Percentiles rank a stretch among this genome's conserved stretches.
Conservation (phyloP, 2,329 filamentous ascomycete species). For the Myriosclerotinia duriaeana region DNA sequence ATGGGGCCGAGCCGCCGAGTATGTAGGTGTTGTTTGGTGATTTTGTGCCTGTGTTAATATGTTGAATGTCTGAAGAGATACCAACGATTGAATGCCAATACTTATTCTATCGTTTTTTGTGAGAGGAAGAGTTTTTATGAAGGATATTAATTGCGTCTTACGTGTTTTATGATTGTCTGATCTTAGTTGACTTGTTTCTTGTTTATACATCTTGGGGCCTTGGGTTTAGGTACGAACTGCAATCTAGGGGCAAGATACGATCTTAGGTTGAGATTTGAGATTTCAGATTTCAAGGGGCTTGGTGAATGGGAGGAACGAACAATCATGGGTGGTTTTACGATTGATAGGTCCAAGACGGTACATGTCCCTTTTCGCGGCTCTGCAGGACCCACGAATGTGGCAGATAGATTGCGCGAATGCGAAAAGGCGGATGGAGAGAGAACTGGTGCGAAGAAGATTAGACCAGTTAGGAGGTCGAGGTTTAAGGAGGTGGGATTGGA, state of each 20-base stretch:
- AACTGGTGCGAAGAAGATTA: slow-evolving; percentile 1
- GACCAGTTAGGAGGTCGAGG: slow-evolving; percentile 8
- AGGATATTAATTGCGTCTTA: neutral
- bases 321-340: slow-evolving; percentile 18
- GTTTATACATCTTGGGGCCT: neutral
- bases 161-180: slow-evolving; percentile 12
- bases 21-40: neutral
- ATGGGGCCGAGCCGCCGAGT: neutral
- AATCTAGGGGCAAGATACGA: neutral
- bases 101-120: neutral
- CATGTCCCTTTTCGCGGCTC: slow-evolving; percentile 15
- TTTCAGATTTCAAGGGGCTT: neutral
- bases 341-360: slow-evolving; percentile 20
- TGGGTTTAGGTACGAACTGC: neutral
- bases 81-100: neutral
- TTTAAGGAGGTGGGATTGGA: slow-evolving; percentile 37
- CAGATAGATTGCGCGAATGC: slow-evolving; percentile 10
- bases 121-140: neutral
- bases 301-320: neutral
- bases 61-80: neutral
- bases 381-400: neutral
- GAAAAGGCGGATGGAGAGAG: neutral
- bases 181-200: neutral
- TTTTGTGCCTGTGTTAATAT: neutral
- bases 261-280: neutral